Base-by-base conservation (phyloP, 768 basidiomycete genomes). In the Termitomyces sp. region DNA sequence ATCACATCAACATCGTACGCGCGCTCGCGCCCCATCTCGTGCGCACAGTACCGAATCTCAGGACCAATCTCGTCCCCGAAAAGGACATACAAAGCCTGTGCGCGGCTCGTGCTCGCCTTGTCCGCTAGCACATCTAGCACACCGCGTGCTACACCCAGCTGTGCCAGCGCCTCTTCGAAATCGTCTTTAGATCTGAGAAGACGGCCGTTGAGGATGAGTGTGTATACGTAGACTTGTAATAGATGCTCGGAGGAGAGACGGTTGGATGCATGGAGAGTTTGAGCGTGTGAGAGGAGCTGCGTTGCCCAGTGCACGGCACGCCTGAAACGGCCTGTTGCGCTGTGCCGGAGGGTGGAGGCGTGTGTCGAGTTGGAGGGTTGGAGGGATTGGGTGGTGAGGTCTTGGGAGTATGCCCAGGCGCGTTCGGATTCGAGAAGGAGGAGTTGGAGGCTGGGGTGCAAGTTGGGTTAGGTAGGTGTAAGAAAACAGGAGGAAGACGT, bases 401-500 rank as follows among this genome's bases (percentile, higher is more conserved):
- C 91, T 70, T 95, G 92, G 5, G 94, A 87, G 71, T 94, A 86
- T 1, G 91, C 86, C 87, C 94, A 94, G 32, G 93, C 91, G 44
- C 96, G 86, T 70, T 98, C 96, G 9, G 93, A 84, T 69, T 97
- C 93, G 66, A 95, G 87, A 9, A 98, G 79, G 46, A 95, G 74
- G 12, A 97, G 80, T 64, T 95, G 88, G 5, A 95, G 80, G 65
- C 91, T 93, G 55, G 53, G 44, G 13, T n/a, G 39, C 26, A 49
- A 55, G 47, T 45, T 37, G 48, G 36, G 50, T 58, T 56, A 60
- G 40, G 27, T 56, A 49, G 18, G 59, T n/a, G 46, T 18, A 5
- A 37, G n/a, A 27, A 27, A 27, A 55, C 33, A 18, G 32, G 57
- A 22, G 3, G 30, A 30, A n/a, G 50, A 10, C 88, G 71, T 68